These are phyloP conservation scores for Aspergillus sp. DNA, from an alignment of 2,329 filamentous ascomycete species.

Conservation along the genomic window DNA sequence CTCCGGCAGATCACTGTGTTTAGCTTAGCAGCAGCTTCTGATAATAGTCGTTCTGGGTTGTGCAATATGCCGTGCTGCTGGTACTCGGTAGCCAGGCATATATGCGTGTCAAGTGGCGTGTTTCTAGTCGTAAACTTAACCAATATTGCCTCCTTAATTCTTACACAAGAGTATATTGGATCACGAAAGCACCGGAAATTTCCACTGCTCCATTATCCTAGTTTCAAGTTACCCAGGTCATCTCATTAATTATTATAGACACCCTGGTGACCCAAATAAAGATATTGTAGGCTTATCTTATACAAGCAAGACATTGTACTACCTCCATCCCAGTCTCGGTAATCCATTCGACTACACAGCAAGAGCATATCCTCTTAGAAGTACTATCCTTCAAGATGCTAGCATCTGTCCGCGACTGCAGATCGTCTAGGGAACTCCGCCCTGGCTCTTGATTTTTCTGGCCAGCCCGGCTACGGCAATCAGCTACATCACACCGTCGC, in stretches of 20 bases:
- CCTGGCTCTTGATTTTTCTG: constrained; percentile 3
- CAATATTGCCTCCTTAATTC: too few relatives aligned
- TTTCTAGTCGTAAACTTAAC: too few relatives aligned
- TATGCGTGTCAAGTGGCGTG: too few relatives aligned
- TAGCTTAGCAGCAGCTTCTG: too few relatives aligned
- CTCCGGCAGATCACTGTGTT: too few relatives aligned
- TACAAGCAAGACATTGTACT: constrained; percentile 40
- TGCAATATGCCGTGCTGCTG: too few relatives aligned
- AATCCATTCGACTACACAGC: constrained; percentile 41
- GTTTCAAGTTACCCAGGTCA: not conserved
- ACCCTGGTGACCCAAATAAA: not conserved
- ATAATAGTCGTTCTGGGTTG: too few relatives aligned
- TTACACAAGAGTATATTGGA: not conserved
- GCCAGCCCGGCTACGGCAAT: constrained; percentile 25
- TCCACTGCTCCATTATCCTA: not conserved
- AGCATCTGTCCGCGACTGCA: constrained; percentile 1
- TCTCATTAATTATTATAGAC: not conserved
- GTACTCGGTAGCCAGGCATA: too few relatives aligned
- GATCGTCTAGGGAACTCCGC: not conserved
- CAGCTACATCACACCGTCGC: constrained; percentile 36
- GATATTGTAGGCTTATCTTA: constrained; percentile 12
- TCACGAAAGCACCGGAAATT: not conserved
- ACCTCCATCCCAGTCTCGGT: constrained; percentile 38
- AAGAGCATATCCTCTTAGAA: constrained; percentile 38
- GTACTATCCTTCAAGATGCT: constrained; percentile 8